Conservation (phyloP, 768 basidiomycete genomes). For the Collybia mongolica region DNA sequence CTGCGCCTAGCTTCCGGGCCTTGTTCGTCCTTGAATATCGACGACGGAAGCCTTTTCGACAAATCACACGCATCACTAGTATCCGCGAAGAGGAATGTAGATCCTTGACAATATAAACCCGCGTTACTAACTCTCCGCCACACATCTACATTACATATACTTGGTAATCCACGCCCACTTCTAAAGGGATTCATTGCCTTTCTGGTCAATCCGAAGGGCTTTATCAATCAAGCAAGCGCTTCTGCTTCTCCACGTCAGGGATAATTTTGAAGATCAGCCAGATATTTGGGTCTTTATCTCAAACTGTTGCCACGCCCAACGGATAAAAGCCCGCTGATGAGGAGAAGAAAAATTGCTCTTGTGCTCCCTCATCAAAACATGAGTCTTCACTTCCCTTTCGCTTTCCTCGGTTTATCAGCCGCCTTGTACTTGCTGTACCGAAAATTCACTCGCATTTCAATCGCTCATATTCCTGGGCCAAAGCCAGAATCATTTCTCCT, state of each 20-base stretch:
- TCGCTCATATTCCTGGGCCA: conserved; percentile 34
- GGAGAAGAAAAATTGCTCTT: no score
- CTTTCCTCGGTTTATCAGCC: conserved; percentile 6
- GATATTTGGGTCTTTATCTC: conserved; percentile 7
- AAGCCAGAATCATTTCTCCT: conserved; percentile 35
- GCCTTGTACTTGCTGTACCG: conserved; percentile 26
- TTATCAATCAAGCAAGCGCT: conserved; percentile 2
- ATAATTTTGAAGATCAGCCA: conserved; percentile 5
- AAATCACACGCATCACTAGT: conserved; percentile 2
- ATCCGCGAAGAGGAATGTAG: neutral
- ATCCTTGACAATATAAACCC: neutral
- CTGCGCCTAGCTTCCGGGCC: no score
- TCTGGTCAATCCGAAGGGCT: neutral
- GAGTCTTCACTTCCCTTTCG: conserved; percentile 8
- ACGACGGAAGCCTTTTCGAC: conserved; percentile 8
- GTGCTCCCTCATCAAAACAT: conserved; percentile 7
- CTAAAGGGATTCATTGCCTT: neutral
- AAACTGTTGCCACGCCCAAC: neutral
- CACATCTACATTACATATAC: neutral
- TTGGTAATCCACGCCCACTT: neutral
- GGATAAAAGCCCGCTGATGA: conserved; percentile 4
- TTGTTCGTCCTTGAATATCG: no score
- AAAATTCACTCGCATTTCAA: conserved; percentile 27
- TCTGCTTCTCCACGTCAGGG: conserved; percentile 4
- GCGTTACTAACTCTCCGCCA: neutral